These are phyloP conservation scores for Tetrahymena borealis DNA, from an alignment of 73 alveolate species.

Conservation along the genomic window DNA sequence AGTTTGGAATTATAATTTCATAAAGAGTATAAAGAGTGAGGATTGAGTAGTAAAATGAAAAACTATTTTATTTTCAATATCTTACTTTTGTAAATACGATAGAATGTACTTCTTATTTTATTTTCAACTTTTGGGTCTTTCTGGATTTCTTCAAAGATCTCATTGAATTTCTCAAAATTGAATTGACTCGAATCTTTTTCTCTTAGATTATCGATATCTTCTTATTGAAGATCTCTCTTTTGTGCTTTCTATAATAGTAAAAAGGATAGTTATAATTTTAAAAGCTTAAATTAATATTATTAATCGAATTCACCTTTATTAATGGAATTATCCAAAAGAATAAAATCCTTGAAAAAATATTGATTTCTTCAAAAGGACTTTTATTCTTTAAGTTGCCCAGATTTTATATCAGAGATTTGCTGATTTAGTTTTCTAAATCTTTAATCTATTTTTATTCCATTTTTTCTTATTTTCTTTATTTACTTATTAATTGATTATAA, in stretches of 20 bases:
- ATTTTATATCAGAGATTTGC: neutral
- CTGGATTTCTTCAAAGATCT: neutral
- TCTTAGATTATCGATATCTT: neutral
- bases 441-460: no score
- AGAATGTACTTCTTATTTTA: neutral
- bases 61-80: no score
- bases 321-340: neutral
- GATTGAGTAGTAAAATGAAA: no score
- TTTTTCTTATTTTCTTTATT: no score
- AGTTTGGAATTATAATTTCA: no score
- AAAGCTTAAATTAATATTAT: neutral
- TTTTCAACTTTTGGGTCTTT: neutral
- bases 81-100: neutral
- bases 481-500: neutral
- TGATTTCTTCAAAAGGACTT: neutral
- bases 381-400: neutral
- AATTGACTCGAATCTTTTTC: neutral
- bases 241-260: neutral
- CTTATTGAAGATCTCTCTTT: neutral
- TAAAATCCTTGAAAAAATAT: neutral
- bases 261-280: no score
- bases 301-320: neutral
- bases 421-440: neutral
- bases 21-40: no score
- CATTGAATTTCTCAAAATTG: neutral